phyloP scores from a whole-genome alignment of 164 flowering plant genomes.

The Echeveria elegans region DNA sequence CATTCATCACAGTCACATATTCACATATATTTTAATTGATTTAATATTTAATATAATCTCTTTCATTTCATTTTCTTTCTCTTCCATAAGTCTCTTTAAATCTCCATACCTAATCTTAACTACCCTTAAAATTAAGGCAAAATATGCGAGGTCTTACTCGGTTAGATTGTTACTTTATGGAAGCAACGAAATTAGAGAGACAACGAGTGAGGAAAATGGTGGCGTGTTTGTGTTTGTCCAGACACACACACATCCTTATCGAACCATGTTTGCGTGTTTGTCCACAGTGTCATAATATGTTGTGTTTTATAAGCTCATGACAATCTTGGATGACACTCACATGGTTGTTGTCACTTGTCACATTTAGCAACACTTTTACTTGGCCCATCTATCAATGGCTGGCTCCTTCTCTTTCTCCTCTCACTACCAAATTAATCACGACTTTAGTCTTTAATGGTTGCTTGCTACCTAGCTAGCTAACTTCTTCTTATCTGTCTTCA shows the following conservation, averaged over 20 bases:
- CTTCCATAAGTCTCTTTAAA: too few relatives aligned
- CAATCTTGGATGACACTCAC: conserved; percentile 4
- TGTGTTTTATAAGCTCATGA: neutral
- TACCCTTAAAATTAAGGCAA: too few relatives aligned
- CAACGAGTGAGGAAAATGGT: neutral
- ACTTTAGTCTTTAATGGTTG: neutral
- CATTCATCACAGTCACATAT: too few relatives aligned
- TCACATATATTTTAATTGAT: too few relatives aligned
- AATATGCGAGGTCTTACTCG: too few relatives aligned
- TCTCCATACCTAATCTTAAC: too few relatives aligned
- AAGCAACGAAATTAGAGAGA: neutral
- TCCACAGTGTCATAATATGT: neutral
- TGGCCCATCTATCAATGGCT: conserved; percentile 1
- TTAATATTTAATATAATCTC: too few relatives aligned
- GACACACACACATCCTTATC: neutral
- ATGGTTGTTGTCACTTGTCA: conserved; percentile 6
- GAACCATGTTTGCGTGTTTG: neutral
- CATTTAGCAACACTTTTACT: conserved; percentile 4
- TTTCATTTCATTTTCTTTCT: too few relatives aligned
- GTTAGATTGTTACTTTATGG: neutral
- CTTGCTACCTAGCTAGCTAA: neutral
- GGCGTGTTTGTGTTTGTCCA: neutral
- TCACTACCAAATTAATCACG: neutral
- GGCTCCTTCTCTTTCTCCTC: neutral
- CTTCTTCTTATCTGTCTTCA: neutral